Evolutionary conservation across 164 flowering plant species (phyloP), one percentile per base, ranked within the genome.

Genomic region (Brasenia schreberi): DNA sequence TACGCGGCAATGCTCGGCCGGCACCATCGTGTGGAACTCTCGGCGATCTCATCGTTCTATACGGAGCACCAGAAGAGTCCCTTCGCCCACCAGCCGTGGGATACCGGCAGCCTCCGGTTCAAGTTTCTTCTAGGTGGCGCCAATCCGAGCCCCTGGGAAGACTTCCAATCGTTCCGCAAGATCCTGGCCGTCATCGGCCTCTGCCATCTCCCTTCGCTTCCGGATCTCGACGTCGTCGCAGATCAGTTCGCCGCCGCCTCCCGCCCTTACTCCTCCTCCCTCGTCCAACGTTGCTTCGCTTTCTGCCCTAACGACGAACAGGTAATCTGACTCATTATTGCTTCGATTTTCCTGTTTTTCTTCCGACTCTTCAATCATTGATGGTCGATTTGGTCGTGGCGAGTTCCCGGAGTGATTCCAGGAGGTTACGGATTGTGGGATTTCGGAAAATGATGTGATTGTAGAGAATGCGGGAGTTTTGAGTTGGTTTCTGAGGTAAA

Each of bases 1-100:
- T 89, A 95, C 79, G 75, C 78, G 19, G 74, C 96, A 10, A 83
- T 89, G 83, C 82, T 95, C 33, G 69, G 66, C 58, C 92, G 84
- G 4, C 89, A 89, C 79, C 77, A 77, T 59, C 73, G 74, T 69
- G 78, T 92, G 72, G 85, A 87, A 1, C 92, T 91, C 68, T 82
- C 93, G n/a, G 75, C 94, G 23, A 87, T 87, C 74, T 83, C 86
- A 64, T 92, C 97, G 16, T 95, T 95, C 86, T 95, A 95, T 85
- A 87, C 92, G 1, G 97, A 92, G 82, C 94, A 95, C 76, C 99
- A 95, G 83, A 95, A 95, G 73, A 82, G 88, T 19, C 99, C 99
- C n/a, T 95, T 95, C 71, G 66, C 96, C 0, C 66, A 89, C 68
- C 99, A 95, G 78, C 97, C 97, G 0, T 95, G 99, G 99, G 96